phyloP scores from a whole-genome alignment of 2,329 filamentous ascomycete genomes.

The Fusarium annulatum region DNA sequence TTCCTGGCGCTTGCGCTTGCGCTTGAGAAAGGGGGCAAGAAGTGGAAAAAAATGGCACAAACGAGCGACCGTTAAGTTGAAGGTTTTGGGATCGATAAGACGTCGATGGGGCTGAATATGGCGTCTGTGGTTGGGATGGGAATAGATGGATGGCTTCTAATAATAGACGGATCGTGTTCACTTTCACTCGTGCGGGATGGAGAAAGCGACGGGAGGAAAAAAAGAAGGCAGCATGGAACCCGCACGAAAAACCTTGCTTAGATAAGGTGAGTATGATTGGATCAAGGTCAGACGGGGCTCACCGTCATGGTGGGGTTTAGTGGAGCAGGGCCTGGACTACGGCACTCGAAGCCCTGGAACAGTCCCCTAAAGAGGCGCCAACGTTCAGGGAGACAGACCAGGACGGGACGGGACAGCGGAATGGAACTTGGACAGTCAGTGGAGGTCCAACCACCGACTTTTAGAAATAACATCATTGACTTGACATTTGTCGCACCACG shows the following conservation, averaged over 20 bases:
- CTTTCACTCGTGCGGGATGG: constrained; percentile 44
- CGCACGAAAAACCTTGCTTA: constrained; percentile 32
- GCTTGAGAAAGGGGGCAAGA: constrained; percentile 4
- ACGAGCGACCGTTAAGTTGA: constrained; percentile 16
- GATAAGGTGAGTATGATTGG: constrained; percentile 28
- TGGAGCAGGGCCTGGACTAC: constrained; percentile 1
- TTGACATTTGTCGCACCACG: constrained; percentile 6
- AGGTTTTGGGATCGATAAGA: constrained; percentile 31
- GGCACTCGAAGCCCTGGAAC: constrained; percentile 27
- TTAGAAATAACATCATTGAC: constrained; percentile 15
- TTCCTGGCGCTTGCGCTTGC: constrained; percentile 25
- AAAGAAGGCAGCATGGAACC: constrained; percentile 43
- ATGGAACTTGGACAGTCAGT: neutral
- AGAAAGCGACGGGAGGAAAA: constrained; percentile 35
- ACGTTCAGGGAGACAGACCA: constrained; percentile 14
- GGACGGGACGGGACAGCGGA: neutral
- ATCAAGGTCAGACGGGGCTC: neutral
- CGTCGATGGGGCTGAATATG: constrained; percentile 48
- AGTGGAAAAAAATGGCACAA: neutral
- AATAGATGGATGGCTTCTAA: constrained; percentile 44
- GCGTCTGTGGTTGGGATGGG: constrained; percentile 41
- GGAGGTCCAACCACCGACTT: constrained; percentile 33
- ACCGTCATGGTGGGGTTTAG: constrained; percentile 21
- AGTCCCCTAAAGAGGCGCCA: constrained; percentile 27
- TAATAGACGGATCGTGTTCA: constrained; percentile 49